Percentiles rank a stretch among this genome's conserved stretches.
phyloP scores from a whole-genome alignment of 2,329 filamentous ascomycete genomes.

The Trichoderma sp. region DNA sequence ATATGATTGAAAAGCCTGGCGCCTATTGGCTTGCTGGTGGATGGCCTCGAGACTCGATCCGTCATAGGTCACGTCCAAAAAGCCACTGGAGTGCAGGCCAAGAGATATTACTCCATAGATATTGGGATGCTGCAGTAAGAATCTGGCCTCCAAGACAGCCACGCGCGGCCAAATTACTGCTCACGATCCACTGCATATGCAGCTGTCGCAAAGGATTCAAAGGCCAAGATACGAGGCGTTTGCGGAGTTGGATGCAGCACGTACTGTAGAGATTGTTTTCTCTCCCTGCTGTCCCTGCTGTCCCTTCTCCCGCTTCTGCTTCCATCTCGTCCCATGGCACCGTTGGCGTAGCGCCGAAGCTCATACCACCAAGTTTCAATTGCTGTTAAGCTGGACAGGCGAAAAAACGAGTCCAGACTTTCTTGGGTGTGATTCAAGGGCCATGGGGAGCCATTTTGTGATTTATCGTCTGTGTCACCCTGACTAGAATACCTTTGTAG shows the following conservation, averaged over 20 bases:
- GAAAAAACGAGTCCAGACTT: constrained; percentile 1
- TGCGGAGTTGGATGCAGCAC: background rate
- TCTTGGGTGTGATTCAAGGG: constrained; percentile 6
- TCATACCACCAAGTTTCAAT: background rate
- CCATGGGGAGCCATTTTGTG: background rate
- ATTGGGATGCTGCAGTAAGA: constrained; percentile 2
- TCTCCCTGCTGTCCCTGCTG: background rate
- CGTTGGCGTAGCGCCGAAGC: background rate
- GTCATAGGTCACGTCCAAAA: background rate
- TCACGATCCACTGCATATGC: constrained; percentile 17
- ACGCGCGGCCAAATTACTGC: constrained; percentile 14
- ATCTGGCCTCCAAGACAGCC: constrained; percentile 12
- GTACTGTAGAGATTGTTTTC: background rate
- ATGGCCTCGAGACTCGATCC: background rate
- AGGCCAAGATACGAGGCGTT: constrained; percentile 1
- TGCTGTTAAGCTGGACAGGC: background rate
- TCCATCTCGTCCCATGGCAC: background rate
- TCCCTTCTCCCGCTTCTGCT: background rate
- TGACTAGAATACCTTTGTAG: background rate
- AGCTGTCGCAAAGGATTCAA: background rate
- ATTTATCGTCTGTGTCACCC: background rate
- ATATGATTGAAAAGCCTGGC: background rate
- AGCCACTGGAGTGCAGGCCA: background rate
- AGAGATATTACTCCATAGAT: background rate
- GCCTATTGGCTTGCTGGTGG: background rate